Percentiles rank a stretch among this genome's conserved stretches.
These are phyloP conservation scores for Coniochaeta sp. DNA, from an alignment of 2,329 filamentous ascomycete species.

Conservation along the genomic window DNA sequence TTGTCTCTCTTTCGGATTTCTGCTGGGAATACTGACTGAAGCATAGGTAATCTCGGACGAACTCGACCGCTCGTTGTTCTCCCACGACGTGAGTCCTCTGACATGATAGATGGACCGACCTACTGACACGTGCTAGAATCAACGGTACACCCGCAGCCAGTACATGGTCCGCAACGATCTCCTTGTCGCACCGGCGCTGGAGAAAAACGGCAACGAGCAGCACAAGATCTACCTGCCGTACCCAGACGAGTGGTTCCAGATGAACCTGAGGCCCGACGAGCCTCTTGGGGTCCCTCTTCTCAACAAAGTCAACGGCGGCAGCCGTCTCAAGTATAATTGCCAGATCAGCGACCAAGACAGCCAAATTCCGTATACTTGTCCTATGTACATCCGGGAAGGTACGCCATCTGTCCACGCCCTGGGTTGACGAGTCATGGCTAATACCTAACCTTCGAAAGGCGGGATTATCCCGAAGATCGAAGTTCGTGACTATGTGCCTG, in stretches of 20 bases:
- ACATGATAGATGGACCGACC: too few species aligned
- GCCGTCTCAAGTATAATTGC: constrained; percentile 20
- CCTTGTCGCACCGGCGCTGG: constrained; percentile 22
- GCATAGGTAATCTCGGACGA: constrained; percentile 19
- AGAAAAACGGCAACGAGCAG: constrained; percentile 9
- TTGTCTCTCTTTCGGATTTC: background rate
- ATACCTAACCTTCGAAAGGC: too few species aligned
- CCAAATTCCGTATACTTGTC: constrained; percentile 22
- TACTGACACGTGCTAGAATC: background rate
- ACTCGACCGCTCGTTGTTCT: constrained; percentile 20
- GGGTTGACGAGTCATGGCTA: too few species aligned
- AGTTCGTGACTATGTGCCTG: constrained; percentile 21
- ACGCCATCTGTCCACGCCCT: too few species aligned
- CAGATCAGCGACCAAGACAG: constrained; percentile 19
- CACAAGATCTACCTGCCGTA: constrained; percentile 25
- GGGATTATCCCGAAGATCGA: constrained; percentile 26
- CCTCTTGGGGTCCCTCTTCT: constrained; percentile 11
- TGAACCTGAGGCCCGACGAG: constrained; percentile 24
- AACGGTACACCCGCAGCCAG: constrained; percentile 15
- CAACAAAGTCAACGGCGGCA: constrained; percentile 17
- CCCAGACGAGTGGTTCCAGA: constrained; percentile 24
- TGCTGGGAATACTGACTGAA: background rate
- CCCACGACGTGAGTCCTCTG: constrained; percentile 6
- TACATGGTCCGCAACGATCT: constrained; percentile 26
- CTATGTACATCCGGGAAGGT: constrained; percentile 28